Evolutionary conservation across 2,329 filamentous ascomycete genomes (phyloP), one percentile per base, ranked within the genome.

Genomic region (Plectosphaerella cucumerina): DNA sequence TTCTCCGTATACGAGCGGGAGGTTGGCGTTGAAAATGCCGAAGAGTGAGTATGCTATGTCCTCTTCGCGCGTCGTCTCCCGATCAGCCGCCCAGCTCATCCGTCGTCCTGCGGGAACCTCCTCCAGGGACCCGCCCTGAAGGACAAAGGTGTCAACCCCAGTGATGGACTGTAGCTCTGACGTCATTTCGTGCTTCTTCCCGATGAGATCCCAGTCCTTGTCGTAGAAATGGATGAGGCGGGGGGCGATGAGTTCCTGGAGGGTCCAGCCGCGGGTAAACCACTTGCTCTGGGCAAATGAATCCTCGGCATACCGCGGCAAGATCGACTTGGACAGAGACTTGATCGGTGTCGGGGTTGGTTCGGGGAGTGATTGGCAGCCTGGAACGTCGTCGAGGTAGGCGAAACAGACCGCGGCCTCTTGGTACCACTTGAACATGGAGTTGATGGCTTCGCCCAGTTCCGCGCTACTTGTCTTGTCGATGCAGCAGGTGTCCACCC

Each of bases 401-500:
- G 60, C 65, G 52, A 66, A 68, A 47, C 68, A 71, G 5, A 61
- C 52, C 14, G 50, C 57, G 5, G 68, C 64, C 15, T 63, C 53
- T 17, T 55, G 52, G 53, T 71, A 71, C 65, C 67, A 71, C 20
- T 31, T 39, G 31, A 54, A 59, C 57, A 59, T 59, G 21, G 57
- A 54, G 22, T 56, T 59, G 44, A 59, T 69, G 2, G 66, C 60
- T 51, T 67, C 60, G 1, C 60, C 59, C 1, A 68, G 53, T 50
- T 69, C 67, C 1, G 62, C 58, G 26, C 57, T 62, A 48, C 60
- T 65, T 3, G 50, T 53, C 49, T 67, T 66, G 51, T 70, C 63
- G 50, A 70, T 51, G 41, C 66, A 66, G 58, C 67, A 68, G 5
- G 61, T 68, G 50, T 71, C 69, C n/a, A 69, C 58, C 68, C 68